Base-by-base conservation (phyloP, 1,284 basidiomycete genomes). In the Pseudozyma flocculosa region DNA sequence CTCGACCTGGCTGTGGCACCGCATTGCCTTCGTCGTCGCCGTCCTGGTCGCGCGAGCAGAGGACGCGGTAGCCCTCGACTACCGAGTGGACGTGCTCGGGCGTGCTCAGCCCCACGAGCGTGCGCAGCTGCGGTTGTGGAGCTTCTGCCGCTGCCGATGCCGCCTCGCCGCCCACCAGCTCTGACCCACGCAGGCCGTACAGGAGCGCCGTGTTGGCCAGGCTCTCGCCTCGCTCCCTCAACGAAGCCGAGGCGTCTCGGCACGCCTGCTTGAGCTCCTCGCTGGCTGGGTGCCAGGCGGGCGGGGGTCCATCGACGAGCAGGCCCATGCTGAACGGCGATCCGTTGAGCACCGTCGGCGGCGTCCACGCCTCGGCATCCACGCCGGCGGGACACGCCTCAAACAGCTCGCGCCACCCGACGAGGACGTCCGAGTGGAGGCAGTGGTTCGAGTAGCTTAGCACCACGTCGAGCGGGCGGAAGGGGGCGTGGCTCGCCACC, bases 291-390 rank as follows among this genome's bases (percentile, higher is more conserved):
- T 96, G 93, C 94, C 93, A 97, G 0, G 77, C 47, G 0, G 90
- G 89, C 2, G 85, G 83, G 0, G 80, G 82, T 2, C 78, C 66
- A 4, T 83, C 81, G 0, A 88, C 88, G 37, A 98, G 83, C 1
- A 96, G 83, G 0, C 90, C 90, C 93, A 97, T 97, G 68, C 86
- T 87, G 47, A 97, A 83, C 2, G 94, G 94, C 0, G 91, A 92
- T 4, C 92, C 94, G 30, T 88, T 85, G 43, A 94, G 70, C 32
- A 97, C 81, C 56, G 90, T 86, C 32, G 78, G 78, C 15, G 75
- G 51, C 11, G 36, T 50, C 74, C 74, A 75, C 19, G 53, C 43
- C 3, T 22, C 39, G 7, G 19, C 29, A 3, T 40, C 48, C 4
- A 17, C 26, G 9, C 50, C 56, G 15, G 53, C 50, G 18, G 63